These are phyloP conservation scores for Ogataea degrootiae DNA, from an alignment of 805 yeast genomes.

Conservation along the genomic window DNA sequence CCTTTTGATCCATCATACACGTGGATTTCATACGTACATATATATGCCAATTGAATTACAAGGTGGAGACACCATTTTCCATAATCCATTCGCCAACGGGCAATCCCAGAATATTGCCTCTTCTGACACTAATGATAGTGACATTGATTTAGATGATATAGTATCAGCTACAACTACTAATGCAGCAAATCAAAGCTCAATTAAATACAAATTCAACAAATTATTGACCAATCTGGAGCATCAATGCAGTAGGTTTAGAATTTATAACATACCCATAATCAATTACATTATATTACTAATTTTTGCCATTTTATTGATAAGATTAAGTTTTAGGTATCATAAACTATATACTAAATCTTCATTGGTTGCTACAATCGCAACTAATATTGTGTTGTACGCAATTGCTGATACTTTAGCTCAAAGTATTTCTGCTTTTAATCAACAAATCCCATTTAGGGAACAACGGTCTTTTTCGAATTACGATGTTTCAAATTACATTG, in stretches of 20 bases:
- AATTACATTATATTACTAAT: slow-evolving; percentile 49
- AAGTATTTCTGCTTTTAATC: slow-evolving; percentile 39
- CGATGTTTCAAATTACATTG: slow-evolving; percentile 17
- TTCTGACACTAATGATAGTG: background rate
- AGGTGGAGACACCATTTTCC: background rate
- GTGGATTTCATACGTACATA: background rate
- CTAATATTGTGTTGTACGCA: slow-evolving; percentile 79
- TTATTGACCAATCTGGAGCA: slow-evolving; percentile 3
- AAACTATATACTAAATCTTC: slow-evolving; percentile 59
- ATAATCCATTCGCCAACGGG: too few species aligned
- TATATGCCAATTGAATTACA: background rate
- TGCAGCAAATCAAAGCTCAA: background rate
- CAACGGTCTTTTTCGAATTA: slow-evolving; percentile 12
- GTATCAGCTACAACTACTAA: too few species aligned
- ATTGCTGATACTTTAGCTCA: slow-evolving; percentile 93
- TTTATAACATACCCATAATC: slow-evolving; percentile 49
- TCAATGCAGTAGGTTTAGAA: slow-evolving; percentile 12
- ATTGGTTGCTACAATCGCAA: slow-evolving; percentile 69
- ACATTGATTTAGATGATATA: background rate
- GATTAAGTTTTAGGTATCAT: slow-evolving; percentile 54
- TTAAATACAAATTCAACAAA: background rate
- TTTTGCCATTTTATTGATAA: slow-evolving; percentile 45
- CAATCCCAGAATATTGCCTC: too few species aligned
- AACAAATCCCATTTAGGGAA: slow-evolving; percentile 7
- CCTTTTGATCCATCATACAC: too few species aligned